Evolutionary conservation across 2,329 filamentous ascomycete genomes (phyloP), one percentile per base, ranked within the genome.

Genomic region (Diaporthe amygdali): DNA sequence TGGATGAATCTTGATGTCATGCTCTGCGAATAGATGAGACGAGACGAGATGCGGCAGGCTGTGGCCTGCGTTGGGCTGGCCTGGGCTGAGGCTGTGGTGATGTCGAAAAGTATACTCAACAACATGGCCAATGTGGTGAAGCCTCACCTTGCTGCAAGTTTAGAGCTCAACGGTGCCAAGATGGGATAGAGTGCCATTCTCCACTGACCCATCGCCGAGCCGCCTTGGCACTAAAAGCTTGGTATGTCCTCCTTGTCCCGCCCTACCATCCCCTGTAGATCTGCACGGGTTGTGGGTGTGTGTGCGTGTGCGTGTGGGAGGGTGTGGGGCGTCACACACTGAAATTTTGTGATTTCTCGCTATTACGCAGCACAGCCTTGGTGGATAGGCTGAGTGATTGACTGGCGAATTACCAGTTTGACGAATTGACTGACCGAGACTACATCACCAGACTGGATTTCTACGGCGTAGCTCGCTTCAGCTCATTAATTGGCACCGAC

Each of bases 161-260:
- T 39, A n/a, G 12, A 44, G 25, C 15, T 49, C 44, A 49, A 25
- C 27, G 30, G 30, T 14, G 59, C 59, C 44, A 64, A 49, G 59
- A 32, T 17, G 17, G 2, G 20, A 2, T 15, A 41, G 25, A 20
- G n/a, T 30, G 30, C 41, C 27, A 10, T 27, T 22, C 59, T 34
- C 59, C 59, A 63, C 41, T 7, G 34, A 47, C 41, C 41, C 30
- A 49, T 56, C 66, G 25, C 17, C 25, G 52, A 41, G 66, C 52
- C 34, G 66, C n/a, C 66, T 61, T 59, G 66, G 66, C 66, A 37
- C 52, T 47, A 30, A 59, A 59, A 68, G 66, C 52, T 59, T 68
- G 52, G n/a, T n/a, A 63, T 32, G 15, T 22, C 39, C 27, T 46
- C 22, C 56, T 8, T 44, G 56, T 34, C 20, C 27, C 27, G 20